Evolutionary conservation across 1,284 basidiomycete genomes (phyloP).

Genomic region (Heimioporus retisporus): DNA sequence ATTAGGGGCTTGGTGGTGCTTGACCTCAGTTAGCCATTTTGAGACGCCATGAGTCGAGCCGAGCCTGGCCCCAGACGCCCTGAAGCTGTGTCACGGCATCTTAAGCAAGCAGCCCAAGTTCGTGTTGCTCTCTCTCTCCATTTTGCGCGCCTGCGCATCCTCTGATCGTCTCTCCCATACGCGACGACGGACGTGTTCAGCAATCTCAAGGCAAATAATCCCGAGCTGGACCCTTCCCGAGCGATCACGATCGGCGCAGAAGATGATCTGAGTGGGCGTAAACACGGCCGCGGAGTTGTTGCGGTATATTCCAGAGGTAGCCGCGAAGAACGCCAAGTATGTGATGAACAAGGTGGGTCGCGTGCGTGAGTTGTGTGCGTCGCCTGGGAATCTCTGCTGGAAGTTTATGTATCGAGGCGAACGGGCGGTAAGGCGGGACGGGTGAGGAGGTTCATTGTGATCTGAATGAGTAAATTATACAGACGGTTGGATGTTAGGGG

Average conservation of each 20-base stretch:
- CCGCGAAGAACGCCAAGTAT: conserved; percentile 87
- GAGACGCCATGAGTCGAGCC: no score
- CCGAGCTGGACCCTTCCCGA: conserved; percentile 84
- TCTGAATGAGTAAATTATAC: no score
- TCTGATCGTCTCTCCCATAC: conserved; percentile 98
- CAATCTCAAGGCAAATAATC: conserved; percentile 89
- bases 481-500: no score
- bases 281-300: conserved; percentile 82
- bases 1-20: no score
- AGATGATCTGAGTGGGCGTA: conserved; percentile 72
- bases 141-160: conserved; percentile 93
- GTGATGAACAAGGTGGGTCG: conserved; percentile 86
- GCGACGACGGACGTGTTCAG: conserved; percentile 94
- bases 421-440: conserved; percentile 11
- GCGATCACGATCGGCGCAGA: conserved; percentile 88
- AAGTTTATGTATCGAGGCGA: conserved; percentile 87
- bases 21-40: no score
- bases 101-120: conserved; percentile 97
- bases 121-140: conserved; percentile 88
- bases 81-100: no score
- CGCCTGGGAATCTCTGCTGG: conserved; percentile 85
- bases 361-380: conserved; percentile 81
- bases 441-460: not conserved
- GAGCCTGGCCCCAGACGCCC: no score
- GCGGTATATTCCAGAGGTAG: conserved; percentile 82